phyloP scores from a whole-genome alignment of 116 monocot genomes.

The Dioscorea cayenensis region DNA sequence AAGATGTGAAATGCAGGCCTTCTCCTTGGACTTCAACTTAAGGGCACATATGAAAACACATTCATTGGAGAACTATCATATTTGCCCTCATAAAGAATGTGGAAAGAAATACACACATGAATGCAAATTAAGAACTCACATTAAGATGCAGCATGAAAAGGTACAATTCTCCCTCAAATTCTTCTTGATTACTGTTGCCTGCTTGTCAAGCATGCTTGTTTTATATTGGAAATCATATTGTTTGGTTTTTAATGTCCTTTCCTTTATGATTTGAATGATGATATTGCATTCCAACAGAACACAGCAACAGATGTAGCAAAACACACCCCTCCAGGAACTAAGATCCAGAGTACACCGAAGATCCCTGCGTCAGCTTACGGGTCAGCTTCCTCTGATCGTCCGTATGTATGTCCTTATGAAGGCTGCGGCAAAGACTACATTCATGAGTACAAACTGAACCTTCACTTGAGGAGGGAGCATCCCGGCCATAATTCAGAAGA shows the following conservation, averaged over 20 bases:
- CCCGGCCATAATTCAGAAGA: conserved; percentile 59
- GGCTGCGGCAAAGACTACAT: conserved; percentile 82
- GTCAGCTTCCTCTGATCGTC: conserved; percentile 51
- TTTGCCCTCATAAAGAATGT: conserved; percentile 83
- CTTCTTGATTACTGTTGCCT: neutral
- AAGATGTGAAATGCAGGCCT: conserved; percentile 56
- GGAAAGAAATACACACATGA: conserved; percentile 81
- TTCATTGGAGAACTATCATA: conserved; percentile 75
- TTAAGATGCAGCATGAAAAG: conserved; percentile 87
- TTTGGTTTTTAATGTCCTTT: no score
- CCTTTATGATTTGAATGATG: neutral
- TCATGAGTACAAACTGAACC: conserved; percentile 86
- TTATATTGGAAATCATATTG: no score
- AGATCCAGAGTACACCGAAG: conserved; percentile 31
- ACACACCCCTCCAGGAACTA: conserved; percentile 29
- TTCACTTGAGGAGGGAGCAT: conserved; percentile 73
- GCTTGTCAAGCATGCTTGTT: no score
- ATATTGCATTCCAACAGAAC: neutral
- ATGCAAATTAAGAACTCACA: conserved; percentile 74
- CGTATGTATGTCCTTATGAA: conserved; percentile 78
- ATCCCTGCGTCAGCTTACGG: conserved; percentile 23
- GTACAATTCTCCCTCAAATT: conserved; percentile 14
- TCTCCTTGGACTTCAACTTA: conserved; percentile 94
- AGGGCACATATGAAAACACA: conserved; percentile 87
- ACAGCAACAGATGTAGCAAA: conserved; percentile 11